Conservation (phyloP, 495 filamentous ascomycete genomes). For the Opeltia flavorubescens region DNA sequence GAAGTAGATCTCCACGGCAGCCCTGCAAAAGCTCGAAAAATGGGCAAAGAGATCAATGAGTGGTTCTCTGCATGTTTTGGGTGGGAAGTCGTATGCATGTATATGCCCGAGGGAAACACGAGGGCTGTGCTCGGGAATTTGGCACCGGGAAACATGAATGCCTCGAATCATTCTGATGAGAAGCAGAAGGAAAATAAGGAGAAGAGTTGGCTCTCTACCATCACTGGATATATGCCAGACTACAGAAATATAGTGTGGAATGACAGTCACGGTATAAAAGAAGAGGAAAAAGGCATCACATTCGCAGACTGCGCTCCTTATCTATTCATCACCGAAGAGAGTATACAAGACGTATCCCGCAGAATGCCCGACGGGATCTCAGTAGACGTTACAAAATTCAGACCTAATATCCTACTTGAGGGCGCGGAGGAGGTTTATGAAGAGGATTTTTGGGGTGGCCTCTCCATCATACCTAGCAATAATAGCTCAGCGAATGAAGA, state of each 20-base stretch:
- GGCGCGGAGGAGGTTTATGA: conserved; percentile 49
- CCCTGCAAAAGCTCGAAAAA: conserved; percentile 48
- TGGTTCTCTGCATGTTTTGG: conserved; percentile 69
- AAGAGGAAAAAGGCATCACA: conserved; percentile 36
- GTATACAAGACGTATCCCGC: conserved; percentile 47
- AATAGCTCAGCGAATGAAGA: conserved; percentile 4
- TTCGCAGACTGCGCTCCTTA: conserved; percentile 76
- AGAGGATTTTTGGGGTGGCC: conserved; percentile 68
- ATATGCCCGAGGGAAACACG: conserved; percentile 44
- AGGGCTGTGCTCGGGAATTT: conserved; percentile 50
- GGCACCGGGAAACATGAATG: conserved; percentile 18
- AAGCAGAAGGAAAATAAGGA: neutral
- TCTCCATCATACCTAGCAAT: conserved; percentile 3
- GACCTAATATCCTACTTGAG: conserved; percentile 69
- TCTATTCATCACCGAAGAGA: conserved; percentile 56
- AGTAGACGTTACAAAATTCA: conserved; percentile 70
- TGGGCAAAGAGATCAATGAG: conserved; percentile 47
- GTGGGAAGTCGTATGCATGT: conserved; percentile 49
- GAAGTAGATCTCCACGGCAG: conserved; percentile 50
- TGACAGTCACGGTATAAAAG: neutral
- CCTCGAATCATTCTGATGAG: no score
- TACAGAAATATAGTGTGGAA: neutral
- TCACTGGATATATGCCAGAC: conserved; percentile 25
- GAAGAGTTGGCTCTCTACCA: conserved; percentile 31
- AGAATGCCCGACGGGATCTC: conserved; percentile 39